Conservation (phyloP, 495 filamentous ascomycete species). For the Paragyromitra xinjiangensis region DNA sequence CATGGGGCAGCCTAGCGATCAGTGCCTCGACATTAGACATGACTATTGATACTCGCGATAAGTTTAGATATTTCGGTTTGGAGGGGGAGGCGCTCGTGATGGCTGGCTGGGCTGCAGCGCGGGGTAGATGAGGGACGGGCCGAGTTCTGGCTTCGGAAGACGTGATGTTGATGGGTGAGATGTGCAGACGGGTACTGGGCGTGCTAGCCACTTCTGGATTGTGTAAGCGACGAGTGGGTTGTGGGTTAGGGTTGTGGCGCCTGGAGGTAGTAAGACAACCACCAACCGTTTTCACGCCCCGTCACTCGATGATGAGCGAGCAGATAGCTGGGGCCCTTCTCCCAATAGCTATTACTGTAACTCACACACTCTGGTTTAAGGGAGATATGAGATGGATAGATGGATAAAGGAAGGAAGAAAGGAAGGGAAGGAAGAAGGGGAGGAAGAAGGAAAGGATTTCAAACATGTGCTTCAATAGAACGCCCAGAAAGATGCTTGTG, state of each 20-base stretch:
- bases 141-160: slow-evolving; percentile 39
- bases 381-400: neutral
- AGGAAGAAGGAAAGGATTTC: too few species aligned
- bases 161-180: slow-evolving; percentile 43
- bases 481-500: too few species aligned
- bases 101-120: slow-evolving; percentile 39
- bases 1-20: slow-evolving; percentile 43
- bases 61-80: neutral
- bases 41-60: neutral
- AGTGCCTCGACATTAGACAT: slow-evolving; percentile 45
- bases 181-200: slow-evolving; percentile 26
- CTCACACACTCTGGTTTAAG: neutral
- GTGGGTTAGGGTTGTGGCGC: slow-evolving; percentile 29
- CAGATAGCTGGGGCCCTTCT: neutral
- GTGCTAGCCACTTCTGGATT: slow-evolving; percentile 18
- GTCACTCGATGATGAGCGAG: neutral
- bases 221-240: neutral
- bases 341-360: neutral
- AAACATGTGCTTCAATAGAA: too few species aligned
- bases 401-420: too few species aligned
- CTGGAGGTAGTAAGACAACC: neutral
- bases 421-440: too few species aligned
- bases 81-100: slow-evolving; percentile 1
- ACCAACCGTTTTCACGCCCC: neutral
- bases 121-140: slow-evolving; percentile 45